Evolutionary conservation across 768 basidiomycete species (phyloP), one percentile per base, ranked within the genome.

Genomic region (Agaricus subrufescens): DNA sequence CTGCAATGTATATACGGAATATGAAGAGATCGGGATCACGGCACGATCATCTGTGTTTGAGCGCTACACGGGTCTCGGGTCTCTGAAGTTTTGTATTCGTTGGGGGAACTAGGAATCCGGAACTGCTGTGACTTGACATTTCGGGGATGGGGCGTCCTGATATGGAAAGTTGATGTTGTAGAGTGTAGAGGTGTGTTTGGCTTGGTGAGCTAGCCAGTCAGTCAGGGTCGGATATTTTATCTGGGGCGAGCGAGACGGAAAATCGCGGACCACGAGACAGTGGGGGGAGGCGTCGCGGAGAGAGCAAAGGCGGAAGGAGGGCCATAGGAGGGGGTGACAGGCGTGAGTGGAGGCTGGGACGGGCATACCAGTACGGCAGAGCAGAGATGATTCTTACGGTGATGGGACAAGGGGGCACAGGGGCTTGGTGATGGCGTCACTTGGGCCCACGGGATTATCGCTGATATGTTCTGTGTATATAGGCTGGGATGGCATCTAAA

Each of bases 391-490:
- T 56, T 56, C 54, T 56, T 47, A 47, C 49, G 54, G 54, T 56
- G 54, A 56, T 56, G 54, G 46, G 54, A 56, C 47, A 56, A 56
- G 47, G 38, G 38, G 39, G 45, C 46, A 54, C 53, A 56, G 54
- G 54, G 54, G 54, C 47, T 49, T 39, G 54, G 39, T 56, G 54
- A 56, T 56, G 54, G 54, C 47, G 53, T 54, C 53, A 54, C 53
- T 34, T 53, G 45, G 53, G 53, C 53, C 53, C 53, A 54, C 53
- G 53, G 53, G 53, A 54, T 54, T 47, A 54, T 54, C 53, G 53
- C 53, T 54, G 53, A 56, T 56, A 56, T 49, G 54, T 56, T 56
- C 54, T 49, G 47, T 56, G 37, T 54, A 29, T 53, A 30, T 45
- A 25, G 34, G 34, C 46, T 54, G 30, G 53, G 53, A 53, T 46